Evolutionary conservation across 306 rosid genomes (phyloP).

Genomic region (Oxytropis ochrocephala): DNA sequence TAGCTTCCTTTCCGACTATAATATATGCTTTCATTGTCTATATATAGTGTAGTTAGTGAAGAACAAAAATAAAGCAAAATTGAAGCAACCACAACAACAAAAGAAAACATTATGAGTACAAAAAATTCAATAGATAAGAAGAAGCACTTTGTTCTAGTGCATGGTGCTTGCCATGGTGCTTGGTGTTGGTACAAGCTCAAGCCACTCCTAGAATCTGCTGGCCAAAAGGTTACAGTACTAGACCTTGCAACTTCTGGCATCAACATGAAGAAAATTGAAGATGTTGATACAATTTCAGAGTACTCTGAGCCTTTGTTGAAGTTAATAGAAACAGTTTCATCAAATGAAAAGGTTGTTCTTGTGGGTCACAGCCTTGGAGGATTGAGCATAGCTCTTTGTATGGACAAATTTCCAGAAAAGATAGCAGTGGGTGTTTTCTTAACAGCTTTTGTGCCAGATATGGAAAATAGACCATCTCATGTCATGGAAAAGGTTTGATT

Average conservation of each 20-base stretch:
- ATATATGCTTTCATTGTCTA: no score
- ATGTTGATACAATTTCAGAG: conserved; percentile 28
- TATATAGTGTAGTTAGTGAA: not conserved
- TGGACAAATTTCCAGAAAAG: conserved; percentile 54
- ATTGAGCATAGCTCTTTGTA: conserved; percentile 52
- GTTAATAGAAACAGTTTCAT: conserved; percentile 30
- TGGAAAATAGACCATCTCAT: conserved; percentile 37
- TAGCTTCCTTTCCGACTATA: no score
- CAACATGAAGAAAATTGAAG: conserved; percentile 32
- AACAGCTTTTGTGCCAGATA: conserved; percentile 57
- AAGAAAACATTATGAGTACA: not conserved
- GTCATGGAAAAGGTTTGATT: conserved; percentile 45
- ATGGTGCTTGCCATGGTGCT: conserved; percentile 74
- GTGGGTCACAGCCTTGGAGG: conserved; percentile 85
- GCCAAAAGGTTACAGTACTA: conserved; percentile 46
- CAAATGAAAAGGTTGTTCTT: conserved; percentile 45
- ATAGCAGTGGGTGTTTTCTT: conserved; percentile 50
- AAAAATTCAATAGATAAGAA: not conserved
- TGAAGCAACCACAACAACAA: not conserved
- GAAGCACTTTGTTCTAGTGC: conserved; percentile 60
- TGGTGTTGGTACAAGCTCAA: conserved; percentile 81
- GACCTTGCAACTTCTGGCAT: conserved; percentile 60
- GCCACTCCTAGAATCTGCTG: conserved; percentile 45
- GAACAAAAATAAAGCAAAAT: not conserved
- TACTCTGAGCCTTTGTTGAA: conserved; percentile 56